Evolutionary conservation across 2,329 filamentous ascomycete genomes (phyloP), one percentile per base, ranked within the genome.

Genomic region (Paecilomyces fulvus): DNA sequence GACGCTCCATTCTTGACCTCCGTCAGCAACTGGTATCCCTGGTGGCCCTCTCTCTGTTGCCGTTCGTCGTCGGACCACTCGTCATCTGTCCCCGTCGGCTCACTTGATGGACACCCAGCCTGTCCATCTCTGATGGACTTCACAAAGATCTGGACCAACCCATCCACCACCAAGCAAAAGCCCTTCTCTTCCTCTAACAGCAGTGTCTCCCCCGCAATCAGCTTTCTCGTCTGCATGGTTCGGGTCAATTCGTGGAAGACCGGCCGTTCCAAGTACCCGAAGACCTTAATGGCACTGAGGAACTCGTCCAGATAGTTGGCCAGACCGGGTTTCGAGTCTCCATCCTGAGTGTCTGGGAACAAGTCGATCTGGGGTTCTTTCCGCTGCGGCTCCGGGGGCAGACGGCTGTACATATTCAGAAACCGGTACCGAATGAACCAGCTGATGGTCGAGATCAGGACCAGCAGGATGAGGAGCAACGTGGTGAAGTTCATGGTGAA

Each of bases 401-500:
- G 80, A 60, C 92, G 86, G 55, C 92, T 88, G 76, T 99, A 99
- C 86, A 96, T 95, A 73, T 95, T 97, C 69, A 99, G 81, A 72
- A 95, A 95, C 59, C 94, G 87, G 73, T 99, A 99, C 55, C 95
- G 83, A 57, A 99, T 88, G 59, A 97, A 86, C 90, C 94, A 99
- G 70, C 88, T 95, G 61, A 90, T 80, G 1, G 86, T 90, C n/a
- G 90, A 95, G 53, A 90, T 85, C 57, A 95, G 76, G 55, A 83
- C 85, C 37, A 87, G 79, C 57, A 90, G 67, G 56, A 97, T 90
- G 63, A 97, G 76, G 72, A 95, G 84, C 85, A 99, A 75, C 17
- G 94, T 99, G 20, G 92, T 97, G 64, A 94, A 92, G 71, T 97
- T 97, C 92, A 99, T 95, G 10, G 94, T 99, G 68, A 99, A 90